Evolutionary conservation across 768 basidiomycete species (phyloP).

Genomic region (Rickenella mellea): DNA sequence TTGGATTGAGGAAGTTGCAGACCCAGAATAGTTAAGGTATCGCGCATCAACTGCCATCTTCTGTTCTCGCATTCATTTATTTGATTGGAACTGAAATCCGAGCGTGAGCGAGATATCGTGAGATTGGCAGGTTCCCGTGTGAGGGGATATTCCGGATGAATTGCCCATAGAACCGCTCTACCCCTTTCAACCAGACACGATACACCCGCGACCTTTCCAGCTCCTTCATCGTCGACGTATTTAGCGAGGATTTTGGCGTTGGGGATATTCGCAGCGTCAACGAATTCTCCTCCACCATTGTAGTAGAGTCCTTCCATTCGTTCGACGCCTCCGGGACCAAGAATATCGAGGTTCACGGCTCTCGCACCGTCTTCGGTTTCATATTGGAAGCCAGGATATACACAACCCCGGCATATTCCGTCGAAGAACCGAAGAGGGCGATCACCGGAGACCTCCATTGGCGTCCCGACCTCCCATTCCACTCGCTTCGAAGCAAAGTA

Average conservation of each 20-base stretch:
- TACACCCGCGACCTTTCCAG: constrained; percentile 23
- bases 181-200: constrained; percentile 33
- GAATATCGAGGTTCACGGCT: constrained; percentile 17
- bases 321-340: constrained; percentile 11
- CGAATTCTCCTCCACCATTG: constrained; percentile 34
- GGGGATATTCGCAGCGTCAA: constrained; percentile 10
- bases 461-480: constrained; percentile 29
- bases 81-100: neutral
- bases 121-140: constrained; percentile 24
- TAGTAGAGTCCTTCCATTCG: constrained; percentile 26
- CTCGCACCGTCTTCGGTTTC: constrained; percentile 31
- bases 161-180: constrained; percentile 43
- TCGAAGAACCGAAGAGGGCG: constrained; percentile 34
- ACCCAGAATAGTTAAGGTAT: constrained; percentile 25
- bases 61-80: constrained; percentile 14
- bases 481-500: constrained; percentile 35
- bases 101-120: constrained; percentile 5
- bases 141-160: constrained; percentile 50
- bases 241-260: constrained; percentile 25
- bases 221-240: constrained; percentile 19
- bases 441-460: constrained; percentile 22
- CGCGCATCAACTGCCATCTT: constrained; percentile 23
- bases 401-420: constrained; percentile 29
- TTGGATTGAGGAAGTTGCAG: constrained; percentile 33
- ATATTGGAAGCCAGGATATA: constrained; percentile 32